Conservation (phyloP, 495 filamentous ascomycete species). For the Penicillium paradoxum region DNA sequence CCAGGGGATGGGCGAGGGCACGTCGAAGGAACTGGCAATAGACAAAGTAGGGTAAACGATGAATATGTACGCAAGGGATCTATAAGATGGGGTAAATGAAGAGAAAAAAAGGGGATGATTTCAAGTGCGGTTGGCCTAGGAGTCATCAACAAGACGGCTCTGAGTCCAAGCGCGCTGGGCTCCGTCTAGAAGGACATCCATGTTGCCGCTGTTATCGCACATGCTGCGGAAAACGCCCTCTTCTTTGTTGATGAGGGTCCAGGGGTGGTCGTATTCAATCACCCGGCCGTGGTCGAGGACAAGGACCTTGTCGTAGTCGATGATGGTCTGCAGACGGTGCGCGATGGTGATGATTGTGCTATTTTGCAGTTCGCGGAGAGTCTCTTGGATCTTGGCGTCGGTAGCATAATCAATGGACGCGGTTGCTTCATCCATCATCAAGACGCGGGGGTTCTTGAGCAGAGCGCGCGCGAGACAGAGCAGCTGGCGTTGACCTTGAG, state of each 20-base stretch:
- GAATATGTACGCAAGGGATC: conserved; percentile 6
- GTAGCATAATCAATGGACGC: conserved; percentile 97
- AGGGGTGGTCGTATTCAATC: conserved; percentile 84
- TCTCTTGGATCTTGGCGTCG: conserved; percentile 92
- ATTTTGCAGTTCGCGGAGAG: conserved; percentile 76
- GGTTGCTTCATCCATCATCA: conserved; percentile 99
- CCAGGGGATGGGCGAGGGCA: neutral
- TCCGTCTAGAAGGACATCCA: conserved; percentile 62
- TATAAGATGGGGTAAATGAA: neutral
- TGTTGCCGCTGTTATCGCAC: conserved; percentile 93
- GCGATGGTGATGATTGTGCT: conserved; percentile 97
- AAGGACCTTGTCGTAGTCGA: conserved; percentile 97
- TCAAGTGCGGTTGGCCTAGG: conserved; percentile 14
- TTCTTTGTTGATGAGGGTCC: conserved; percentile 64
- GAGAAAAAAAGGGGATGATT: neutral
- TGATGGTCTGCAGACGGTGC: conserved; percentile 94
- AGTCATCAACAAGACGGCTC: conserved; percentile 51
- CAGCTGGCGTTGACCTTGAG: conserved; percentile 93
- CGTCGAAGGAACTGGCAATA: neutral
- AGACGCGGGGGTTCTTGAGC: conserved; percentile 82
- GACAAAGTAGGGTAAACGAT: neutral
- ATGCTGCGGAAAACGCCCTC: conserved; percentile 76
- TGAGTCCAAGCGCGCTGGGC: conserved; percentile 68
- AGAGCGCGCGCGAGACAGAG: conserved; percentile 92
- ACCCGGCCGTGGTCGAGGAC: conserved; percentile 88